Base-by-base conservation (phyloP, 495 filamentous ascomycete species). In the Glonium stellatum region DNA sequence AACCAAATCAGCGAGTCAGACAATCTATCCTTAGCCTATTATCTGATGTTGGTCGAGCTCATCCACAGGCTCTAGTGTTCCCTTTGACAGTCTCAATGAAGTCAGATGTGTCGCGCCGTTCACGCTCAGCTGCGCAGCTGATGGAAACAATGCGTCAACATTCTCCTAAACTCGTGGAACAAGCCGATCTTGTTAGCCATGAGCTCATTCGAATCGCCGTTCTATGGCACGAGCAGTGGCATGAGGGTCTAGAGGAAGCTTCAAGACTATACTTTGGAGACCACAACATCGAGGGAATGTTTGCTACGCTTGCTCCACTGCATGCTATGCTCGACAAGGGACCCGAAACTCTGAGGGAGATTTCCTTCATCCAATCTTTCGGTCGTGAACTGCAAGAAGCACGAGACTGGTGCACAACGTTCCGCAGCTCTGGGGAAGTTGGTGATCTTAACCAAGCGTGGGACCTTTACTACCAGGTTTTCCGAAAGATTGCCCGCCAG, bases 11-110 rank as follows among this genome's bases (percentile, higher is more conserved):
- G 62, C 79, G 85, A 39, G 90, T 97, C 9, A 86, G 95, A 57
- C 82, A 86, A 62, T 85, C 92, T 1, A 92, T 99, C 53, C 93
- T 97, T 72, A 87, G 90, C 53, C 77, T 99, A 4, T 79, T 99
- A 22, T 84, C 85, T 9, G 93, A 97, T 72, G 87, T 99, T 54
- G 95, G 93, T 46, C 86, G 90, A 60, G 84, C 88, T 11, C 93
- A 99, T 70, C 93, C 93, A 12, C 93, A 99, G 67, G 92, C 93
- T n/a, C 72, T 99, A 22, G 95, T 99, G n/a, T 99, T 97, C 69
- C 91, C 93, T n/a, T 80, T 99, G 64, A 97, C 95, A 0, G 95
- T 99, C 9, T 91, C 95, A 13, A 95, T 96, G 84, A 99, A 99
- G 71, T 97, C 93, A 3, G 87, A 90, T 66, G 77, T 82, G 39